Evolutionary conservation across 2,329 filamentous ascomycete genomes (phyloP), one percentile per base, ranked within the genome.

Genomic region (Ascomycota sp.): DNA sequence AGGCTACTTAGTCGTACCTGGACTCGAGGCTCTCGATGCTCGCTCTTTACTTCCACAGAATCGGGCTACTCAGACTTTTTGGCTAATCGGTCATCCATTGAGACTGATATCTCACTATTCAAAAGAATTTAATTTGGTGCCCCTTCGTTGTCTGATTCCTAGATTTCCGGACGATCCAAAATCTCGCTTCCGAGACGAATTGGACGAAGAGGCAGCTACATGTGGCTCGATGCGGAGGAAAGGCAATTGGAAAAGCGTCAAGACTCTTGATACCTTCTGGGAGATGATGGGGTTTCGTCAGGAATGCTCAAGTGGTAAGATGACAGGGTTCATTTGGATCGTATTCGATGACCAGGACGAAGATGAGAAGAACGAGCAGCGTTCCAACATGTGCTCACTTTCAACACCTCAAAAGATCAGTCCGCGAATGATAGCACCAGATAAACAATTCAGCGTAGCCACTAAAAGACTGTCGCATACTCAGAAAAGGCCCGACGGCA

Each of bases 211-310:
- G 45, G 63, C 79, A 0, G 63, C 68, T 1, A 68, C 69, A 20
- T 59, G 65, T 2, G 54, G 54, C 5, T 55, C 55, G 31, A 54
- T 65, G 38, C 65, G 68, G 38, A 62, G 58, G 19, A 55, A 57
- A 3, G 78, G 78, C 0, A 63, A 69, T 33, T 98, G 89, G 89
- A 78, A 73, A 46, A 83, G 77, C 35, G 73, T 94, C 17, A 75
- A 66, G 46, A 78, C 72, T 0, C 56, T 98, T 25, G 79, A 85
- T n/a, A 74, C 85, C 40, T 98, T 98, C 45, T 98, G 89, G 89
- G 89, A 98, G 36, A 78, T 92, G 65, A 95, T 98, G 86, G 76
- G 85, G 0, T 95, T 80, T 46, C 65, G 89, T 33, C 89, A 95
- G 48, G 89, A 98, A 46, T 98, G 89, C 45, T 93, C 85, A 1